Conservation (phyloP, 202 grass and related monocot species). For the Cymbopogon flexuosus region DNA sequence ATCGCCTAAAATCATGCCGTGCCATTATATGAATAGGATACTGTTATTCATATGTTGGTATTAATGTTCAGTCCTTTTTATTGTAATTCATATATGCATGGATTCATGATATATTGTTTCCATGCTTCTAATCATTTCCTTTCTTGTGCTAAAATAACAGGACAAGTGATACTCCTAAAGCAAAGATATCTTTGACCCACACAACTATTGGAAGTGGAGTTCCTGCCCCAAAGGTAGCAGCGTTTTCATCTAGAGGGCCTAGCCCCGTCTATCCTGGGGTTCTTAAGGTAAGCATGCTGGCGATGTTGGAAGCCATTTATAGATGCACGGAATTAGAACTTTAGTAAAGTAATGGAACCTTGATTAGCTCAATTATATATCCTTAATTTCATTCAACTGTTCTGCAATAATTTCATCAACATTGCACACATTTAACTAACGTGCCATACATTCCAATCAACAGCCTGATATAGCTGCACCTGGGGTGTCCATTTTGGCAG, state of each 20-base stretch:
- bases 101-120: too few relatives aligned
- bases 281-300: constrained; percentile 14
- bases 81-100: too few relatives aligned
- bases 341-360: background rate
- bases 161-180: background rate
- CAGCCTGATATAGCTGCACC: constrained; percentile 63
- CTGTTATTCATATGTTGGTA: too few relatives aligned
- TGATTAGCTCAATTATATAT: background rate
- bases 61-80: too few relatives aligned
- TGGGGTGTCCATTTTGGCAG: constrained; percentile 15
- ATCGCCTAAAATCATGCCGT: too few relatives aligned
- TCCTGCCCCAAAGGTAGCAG: constrained; percentile 25
- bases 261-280: constrained; percentile 3
- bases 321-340: background rate
- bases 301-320: background rate
- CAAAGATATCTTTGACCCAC: constrained; percentile 24
- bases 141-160: too few relatives aligned
- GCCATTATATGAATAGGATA: too few relatives aligned
- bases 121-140: too few relatives aligned
- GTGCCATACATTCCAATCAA: background rate
- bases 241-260: constrained; percentile 26
- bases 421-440: background rate
- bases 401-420: background rate
- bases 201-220: constrained; percentile 11
- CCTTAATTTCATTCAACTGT: background rate